phyloP scores from a whole-genome alignment of 2,329 filamentous ascomycete genomes.

The Acephala macrosclerotiorum region DNA sequence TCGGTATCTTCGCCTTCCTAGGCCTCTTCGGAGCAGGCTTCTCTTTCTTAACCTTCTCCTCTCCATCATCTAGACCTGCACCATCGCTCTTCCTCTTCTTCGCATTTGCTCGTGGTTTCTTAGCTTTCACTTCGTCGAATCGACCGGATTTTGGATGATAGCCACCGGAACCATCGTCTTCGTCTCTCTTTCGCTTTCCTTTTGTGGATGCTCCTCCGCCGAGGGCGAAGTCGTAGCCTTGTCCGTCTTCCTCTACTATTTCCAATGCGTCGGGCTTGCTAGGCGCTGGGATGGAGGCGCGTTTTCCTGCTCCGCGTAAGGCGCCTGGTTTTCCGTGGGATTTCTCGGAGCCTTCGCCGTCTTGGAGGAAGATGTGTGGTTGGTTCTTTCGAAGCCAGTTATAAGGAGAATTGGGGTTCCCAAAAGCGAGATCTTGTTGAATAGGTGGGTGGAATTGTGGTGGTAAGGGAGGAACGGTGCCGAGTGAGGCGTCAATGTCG shows the following conservation, averaged over 20 bases:
- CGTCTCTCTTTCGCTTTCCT: conserved; percentile 52
- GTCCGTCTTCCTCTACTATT: conserved; percentile 46
- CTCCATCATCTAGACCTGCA: neutral
- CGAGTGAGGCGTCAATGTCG: conserved; percentile 55
- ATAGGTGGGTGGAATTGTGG: conserved; percentile 46
- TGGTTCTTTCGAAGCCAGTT: conserved; percentile 92
- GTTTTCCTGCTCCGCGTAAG: conserved; percentile 45
- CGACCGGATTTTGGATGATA: conserved; percentile 64
- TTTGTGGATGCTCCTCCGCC: conserved; percentile 21
- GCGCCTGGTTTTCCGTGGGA: conserved; percentile 48
- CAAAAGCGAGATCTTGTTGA: conserved; percentile 61
- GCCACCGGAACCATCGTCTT: conserved; percentile 59
- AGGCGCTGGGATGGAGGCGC: conserved; percentile 43
- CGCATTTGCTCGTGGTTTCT: conserved; percentile 36
- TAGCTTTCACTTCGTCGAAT: conserved; percentile 35
- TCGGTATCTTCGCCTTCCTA: conserved; percentile 56
- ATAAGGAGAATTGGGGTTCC: conserved; percentile 90
- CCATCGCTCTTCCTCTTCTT: conserved; percentile 39
- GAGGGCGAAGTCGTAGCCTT: conserved; percentile 43
- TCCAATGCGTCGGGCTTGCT: conserved; percentile 43
- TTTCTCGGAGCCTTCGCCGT: conserved; percentile 51
- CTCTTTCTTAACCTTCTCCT: conserved; percentile 8
- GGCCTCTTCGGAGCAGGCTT: conserved; percentile 49
- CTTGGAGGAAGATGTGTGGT: conserved; percentile 82
- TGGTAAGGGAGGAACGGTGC: conserved; percentile 39